These are phyloP conservation scores for Phytopythium delawarense DNA, from an alignment of 352 stramenopile genomes.

Conservation along the genomic window DNA sequence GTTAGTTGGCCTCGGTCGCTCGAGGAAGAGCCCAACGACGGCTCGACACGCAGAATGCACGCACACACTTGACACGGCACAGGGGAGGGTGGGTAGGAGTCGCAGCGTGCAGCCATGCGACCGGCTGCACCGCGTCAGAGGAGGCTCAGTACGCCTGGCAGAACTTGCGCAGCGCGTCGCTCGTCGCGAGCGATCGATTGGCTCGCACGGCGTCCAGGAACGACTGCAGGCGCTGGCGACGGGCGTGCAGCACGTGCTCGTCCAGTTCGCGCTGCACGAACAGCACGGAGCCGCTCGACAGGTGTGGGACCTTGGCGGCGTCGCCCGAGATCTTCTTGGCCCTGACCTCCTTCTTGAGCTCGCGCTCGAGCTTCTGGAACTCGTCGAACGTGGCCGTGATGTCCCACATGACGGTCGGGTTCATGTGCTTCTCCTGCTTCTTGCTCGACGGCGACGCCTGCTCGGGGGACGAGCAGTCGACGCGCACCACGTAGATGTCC, in stretches of 20 bases:
- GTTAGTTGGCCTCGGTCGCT: conserved; percentile 1
- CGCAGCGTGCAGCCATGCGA: conserved; percentile 1
- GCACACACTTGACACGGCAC: conserved; percentile 5
- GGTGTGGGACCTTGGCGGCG: conserved; percentile 45
- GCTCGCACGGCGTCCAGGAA: conserved; percentile 54
- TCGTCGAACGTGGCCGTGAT: conserved; percentile 73
- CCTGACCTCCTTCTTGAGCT: conserved; percentile 64
- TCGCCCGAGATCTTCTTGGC: conserved; percentile 39
- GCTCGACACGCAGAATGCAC: background rate
- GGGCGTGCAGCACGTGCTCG: conserved; percentile 59
- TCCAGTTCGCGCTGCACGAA: conserved; percentile 70
- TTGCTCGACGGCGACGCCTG: background rate
- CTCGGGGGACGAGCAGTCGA: conserved; percentile 49
- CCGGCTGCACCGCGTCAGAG: background rate
- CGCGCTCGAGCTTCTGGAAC: conserved; percentile 66
- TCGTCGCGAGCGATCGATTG: conserved; percentile 39
- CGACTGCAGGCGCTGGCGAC: conserved; percentile 47
- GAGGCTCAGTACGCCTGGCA: conserved; percentile 60
- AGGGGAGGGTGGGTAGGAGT: background rate
- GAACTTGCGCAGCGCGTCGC: conserved; percentile 62
- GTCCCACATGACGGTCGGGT: conserved; percentile 83
- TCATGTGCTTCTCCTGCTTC: conserved; percentile 73
- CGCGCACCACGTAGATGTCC: conserved; percentile 73
- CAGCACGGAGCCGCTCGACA: conserved; percentile 58
- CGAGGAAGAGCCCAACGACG: background rate